Percentiles rank a stretch among this genome's conserved stretches.
These are phyloP conservation scores for Miamiensis avidus DNA, from an alignment of 169 alveolate genomes.

Conservation along the genomic window DNA sequence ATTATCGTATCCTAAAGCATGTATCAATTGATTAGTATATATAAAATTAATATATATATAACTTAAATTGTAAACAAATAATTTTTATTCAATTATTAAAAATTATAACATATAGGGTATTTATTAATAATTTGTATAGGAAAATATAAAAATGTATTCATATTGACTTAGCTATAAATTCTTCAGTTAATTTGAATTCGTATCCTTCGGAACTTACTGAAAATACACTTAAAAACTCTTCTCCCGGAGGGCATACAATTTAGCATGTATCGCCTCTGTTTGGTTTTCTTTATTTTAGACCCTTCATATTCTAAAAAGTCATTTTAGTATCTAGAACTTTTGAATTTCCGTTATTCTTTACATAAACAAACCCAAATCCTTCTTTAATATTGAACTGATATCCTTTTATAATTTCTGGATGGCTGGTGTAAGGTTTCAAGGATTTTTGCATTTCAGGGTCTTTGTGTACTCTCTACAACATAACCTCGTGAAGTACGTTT, in stretches of 20 bases:
- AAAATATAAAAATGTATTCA: too few relatives aligned
- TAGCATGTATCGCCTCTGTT: neutral
- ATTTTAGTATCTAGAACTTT: conserved; percentile 11
- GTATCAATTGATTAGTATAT: too few relatives aligned
- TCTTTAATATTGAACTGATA: conserved; percentile 9
- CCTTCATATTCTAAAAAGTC: conserved; percentile 4
- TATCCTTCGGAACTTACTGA: neutral
- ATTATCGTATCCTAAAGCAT: too few relatives aligned
- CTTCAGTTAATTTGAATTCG: neutral
- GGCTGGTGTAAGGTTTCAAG: conserved; percentile 1
- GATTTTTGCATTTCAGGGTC: conserved; percentile 2
- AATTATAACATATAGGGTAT: too few relatives aligned
- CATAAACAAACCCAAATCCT: conserved; percentile 35
- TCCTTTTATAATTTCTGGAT: conserved; percentile 12
- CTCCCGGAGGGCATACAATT: neutral
- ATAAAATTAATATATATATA: too few relatives aligned
- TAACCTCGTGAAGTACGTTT: neutral
- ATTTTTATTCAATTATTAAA: too few relatives aligned
- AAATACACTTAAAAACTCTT: neutral
- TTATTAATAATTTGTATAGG: too few relatives aligned
- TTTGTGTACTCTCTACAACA: conserved; percentile 4
- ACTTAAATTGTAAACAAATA: too few relatives aligned
- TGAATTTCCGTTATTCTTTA: conserved; percentile 14
- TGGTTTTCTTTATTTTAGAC: conserved; percentile 35
- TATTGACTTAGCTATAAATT: too few relatives aligned